Base-by-base conservation (phyloP, 2,329 filamentous ascomycete species). In the Colletotrichum tanaceti region DNA sequence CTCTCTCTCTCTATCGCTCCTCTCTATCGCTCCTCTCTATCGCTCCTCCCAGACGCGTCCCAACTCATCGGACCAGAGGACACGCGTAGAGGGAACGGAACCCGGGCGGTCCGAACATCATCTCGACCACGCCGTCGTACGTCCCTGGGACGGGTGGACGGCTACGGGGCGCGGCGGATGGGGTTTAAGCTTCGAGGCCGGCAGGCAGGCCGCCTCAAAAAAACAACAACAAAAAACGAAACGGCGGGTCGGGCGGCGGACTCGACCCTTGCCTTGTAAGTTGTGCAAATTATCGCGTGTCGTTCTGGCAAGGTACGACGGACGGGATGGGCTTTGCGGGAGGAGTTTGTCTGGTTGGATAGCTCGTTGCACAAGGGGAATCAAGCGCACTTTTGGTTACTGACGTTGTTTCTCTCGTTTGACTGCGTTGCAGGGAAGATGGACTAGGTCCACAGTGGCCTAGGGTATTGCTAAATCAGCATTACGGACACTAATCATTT, bases 161-260 rank as follows among this genome's bases (percentile, higher is more conserved):
- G n/a, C n/a, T n/a, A n/a, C n/a, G n/a, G n/a, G n/a, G n/a, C n/a
- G n/a, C n/a, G n/a, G n/a, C n/a, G n/a, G n/a, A n/a, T 28, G 28
- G 28, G 38, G 20, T 39, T 39, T 28, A 53, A 53, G 24, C 35
- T 44, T 53, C 24, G 11, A 58, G 22, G 24, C 57, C 24, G 54
- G 41, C 20, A 44, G 16, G 53, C 53, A 20, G 32, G 14, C 38
- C 20, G 5, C 39, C 38, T 39, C 38, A 38, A 28, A 22, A 5
- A 32, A 22, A 32, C 38, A 28, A 28, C 5, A 2, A 6, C 1
- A 28, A 4, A 9, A 28, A 28, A 16, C 16, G 28, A 38, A 32
- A 38, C 20, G 20, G n/a, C 22, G 38, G 24, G 28, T 28, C 39
- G 22, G 39, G 54, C 39, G 54, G 39, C 50, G 50, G 50, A 44